Percentiles rank a stretch among this genome's conserved stretches.
Conservation (phyloP, 208 protist genomes). For the Acanthamoeba lenticulata region DNA sequence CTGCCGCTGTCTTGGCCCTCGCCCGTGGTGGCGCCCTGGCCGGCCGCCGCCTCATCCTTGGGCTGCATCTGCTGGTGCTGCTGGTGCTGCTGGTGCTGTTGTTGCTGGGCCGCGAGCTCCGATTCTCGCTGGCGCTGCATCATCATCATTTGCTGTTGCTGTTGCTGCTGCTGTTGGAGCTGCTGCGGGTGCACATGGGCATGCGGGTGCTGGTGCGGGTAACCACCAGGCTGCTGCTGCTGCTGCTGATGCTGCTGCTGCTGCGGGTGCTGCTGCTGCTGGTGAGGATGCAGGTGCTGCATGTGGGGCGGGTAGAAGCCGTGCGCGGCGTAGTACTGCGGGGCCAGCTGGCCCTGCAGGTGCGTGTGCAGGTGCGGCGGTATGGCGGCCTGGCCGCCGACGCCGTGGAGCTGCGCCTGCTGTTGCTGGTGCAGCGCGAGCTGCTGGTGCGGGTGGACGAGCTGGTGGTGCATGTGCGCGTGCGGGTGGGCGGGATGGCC, state of each 20-base stretch:
- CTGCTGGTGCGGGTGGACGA: neutral
- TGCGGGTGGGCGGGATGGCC: neutral
- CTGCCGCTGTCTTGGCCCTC: neutral
- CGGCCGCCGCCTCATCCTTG: neutral
- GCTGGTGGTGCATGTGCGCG: constrained; percentile 16
- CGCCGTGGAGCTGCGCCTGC: neutral
- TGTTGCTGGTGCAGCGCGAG: neutral
- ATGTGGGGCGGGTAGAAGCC: neutral
- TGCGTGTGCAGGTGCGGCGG: constrained; percentile 8
- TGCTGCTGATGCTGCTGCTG: neutral
- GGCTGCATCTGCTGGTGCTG: neutral
- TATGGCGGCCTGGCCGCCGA: neutral
- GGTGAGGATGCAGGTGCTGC: neutral
- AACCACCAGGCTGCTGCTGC: neutral
- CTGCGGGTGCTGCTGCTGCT: neutral
- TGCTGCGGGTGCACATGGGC: neutral
- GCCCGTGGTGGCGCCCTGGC: neutral
- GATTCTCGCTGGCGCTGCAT: neutral
- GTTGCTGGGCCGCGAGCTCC: neutral
- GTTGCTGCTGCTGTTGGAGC: neutral
- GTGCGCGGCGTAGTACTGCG: neutral
- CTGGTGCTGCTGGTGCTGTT: neutral
- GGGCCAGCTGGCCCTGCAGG: neutral
- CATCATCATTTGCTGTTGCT: neutral
- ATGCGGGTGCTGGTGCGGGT: neutral